These are phyloP conservation scores for Silybum marianum DNA, from an alignment of 129 eudicot genomes.

Conservation along the genomic window DNA sequence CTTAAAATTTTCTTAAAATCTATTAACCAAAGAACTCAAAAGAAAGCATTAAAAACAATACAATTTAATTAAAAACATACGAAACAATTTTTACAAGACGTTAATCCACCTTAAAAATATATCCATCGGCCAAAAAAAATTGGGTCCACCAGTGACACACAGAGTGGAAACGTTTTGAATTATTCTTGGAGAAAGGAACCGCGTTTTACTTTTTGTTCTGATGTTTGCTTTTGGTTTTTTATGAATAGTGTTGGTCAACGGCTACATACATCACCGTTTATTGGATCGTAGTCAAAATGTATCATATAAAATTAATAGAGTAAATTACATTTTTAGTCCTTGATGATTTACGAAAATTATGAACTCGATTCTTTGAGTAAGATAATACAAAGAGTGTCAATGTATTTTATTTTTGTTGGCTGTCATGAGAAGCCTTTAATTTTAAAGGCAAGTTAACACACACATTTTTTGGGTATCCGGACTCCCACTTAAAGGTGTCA, in stretches of 20 bases:
- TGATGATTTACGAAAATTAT: background rate
- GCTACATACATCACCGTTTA: background rate
- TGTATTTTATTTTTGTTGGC: background rate
- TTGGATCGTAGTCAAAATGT: background rate
- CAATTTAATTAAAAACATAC: no score
- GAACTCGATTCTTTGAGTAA: no score
- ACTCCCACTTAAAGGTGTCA: no score
- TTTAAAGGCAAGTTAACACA: no score
- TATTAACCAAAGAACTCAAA: no score
- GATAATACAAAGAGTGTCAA: background rate
- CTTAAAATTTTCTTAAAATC: no score
- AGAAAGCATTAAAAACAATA: no score
- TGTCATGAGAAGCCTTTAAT: no score
- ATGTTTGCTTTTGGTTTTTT: background rate
- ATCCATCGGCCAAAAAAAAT: no score
- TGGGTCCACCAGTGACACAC: background rate
- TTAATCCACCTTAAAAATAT: no score
- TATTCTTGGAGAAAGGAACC: background rate
- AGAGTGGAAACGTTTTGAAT: background rate
- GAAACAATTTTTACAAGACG: no score
- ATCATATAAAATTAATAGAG: background rate
- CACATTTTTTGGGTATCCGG: no score
- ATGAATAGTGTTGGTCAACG: background rate
- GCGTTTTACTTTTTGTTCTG: constrained; percentile 9
- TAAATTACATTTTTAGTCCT: background rate